A percentile compares a stretch with the other conserved stretches of the same genome.
Conservation (phyloP, 2,329 filamentous ascomycete species). For the Aspergillus piperis region DNA sequence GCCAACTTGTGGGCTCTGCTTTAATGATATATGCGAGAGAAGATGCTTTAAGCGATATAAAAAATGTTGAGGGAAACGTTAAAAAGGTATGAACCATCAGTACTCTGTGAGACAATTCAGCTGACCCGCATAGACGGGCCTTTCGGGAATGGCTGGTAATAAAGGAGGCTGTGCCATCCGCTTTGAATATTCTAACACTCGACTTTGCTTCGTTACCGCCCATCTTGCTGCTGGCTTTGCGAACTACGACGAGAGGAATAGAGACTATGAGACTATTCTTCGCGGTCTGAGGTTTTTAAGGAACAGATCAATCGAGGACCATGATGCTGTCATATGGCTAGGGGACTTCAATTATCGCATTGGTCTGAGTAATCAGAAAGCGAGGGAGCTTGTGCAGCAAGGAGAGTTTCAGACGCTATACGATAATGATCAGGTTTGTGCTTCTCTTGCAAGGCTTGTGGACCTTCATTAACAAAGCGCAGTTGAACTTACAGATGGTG, state of each 20-base stretch:
- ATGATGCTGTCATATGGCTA: conserved; percentile 89
- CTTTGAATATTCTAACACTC: conserved; percentile 90
- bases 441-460: not conserved
- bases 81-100: conserved; percentile 65
- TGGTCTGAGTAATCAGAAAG: conserved; percentile 75
- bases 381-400: conserved; percentile 70
- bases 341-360: conserved; percentile 99
- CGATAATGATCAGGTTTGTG: conserved; percentile 78
- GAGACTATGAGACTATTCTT: conserved; percentile 87
- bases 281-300: conserved; percentile 86
- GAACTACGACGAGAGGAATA: conserved; percentile 94
- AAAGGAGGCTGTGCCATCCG: conserved; percentile 97
- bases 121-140: conserved; percentile 59
- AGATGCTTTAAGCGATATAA: conserved; percentile 76
- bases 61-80: conserved; percentile 93
- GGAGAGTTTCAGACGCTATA: conserved; percentile 77
- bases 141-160: conserved; percentile 97
- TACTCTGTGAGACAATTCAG: not conserved
- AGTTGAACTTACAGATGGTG: conserved; percentile 95
- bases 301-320: conserved; percentile 87
- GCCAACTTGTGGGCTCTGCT: conserved; percentile 91
- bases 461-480: conserved; percentile 17
- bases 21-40: conserved; percentile 87
- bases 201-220: conserved; percentile 92
- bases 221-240: conserved; percentile 94